Percentiles rank a stretch among this genome's conserved stretches.
Evolutionary conservation across 345 rosid genomes (phyloP).

Genomic region (Eucalyptus camaldulensis): DNA sequence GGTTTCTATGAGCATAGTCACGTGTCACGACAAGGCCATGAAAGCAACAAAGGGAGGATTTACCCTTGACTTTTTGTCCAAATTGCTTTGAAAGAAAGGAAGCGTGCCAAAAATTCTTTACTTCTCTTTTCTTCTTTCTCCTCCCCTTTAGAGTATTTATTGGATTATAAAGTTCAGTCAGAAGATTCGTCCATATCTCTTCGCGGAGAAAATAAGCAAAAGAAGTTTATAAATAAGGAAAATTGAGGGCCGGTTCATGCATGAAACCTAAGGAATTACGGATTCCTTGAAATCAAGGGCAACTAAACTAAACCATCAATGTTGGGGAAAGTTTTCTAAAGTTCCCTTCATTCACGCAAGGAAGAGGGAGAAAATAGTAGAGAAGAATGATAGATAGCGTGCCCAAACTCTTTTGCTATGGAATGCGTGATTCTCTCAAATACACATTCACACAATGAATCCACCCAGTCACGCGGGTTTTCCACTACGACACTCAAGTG

Average conservation of each 20-base stretch:
- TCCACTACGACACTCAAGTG: not conserved
- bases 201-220: not conserved
- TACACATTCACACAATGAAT: not conserved
- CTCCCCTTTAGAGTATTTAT: not conserved
- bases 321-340: not conserved
- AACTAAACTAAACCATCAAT: not conserved
- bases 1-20: not conserved
- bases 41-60: not conserved
- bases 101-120: not conserved
- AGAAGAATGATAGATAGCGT: not conserved
- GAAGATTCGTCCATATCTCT: not conserved
- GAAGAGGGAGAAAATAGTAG: not conserved
- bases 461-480: not conserved
- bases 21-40: not conserved
- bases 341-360: not conserved
- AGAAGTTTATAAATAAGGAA: not conserved
- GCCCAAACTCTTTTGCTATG: not conserved
- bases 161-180: not conserved
- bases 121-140: not conserved
- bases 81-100: not conserved
- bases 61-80: not conserved
- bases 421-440: not conserved
- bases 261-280: not conserved
- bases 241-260: not conserved
- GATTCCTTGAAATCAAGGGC: not conserved